Percentiles rank a stretch among this genome's conserved stretches.
Conservation (phyloP, 78 protist genomes). For the Cavenderia fasciculata region DNA sequence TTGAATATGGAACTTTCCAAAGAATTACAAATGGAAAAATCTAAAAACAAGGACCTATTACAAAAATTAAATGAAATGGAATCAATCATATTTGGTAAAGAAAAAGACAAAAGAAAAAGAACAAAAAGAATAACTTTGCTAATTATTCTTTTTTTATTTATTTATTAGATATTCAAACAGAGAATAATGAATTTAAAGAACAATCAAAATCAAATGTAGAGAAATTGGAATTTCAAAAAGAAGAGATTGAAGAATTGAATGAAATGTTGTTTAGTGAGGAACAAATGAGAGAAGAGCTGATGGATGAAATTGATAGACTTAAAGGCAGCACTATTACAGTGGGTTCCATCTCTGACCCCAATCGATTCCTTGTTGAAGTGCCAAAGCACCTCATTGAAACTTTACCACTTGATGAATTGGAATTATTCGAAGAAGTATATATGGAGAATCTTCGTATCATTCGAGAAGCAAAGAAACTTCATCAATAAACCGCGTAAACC, state of each 20-base stretch:
- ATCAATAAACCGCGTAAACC: too few relatives aligned
- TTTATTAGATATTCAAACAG: too few relatives aligned
- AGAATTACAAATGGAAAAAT: constrained; percentile 53
- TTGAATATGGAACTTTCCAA: constrained; percentile 45
- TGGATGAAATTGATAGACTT: constrained; percentile 50
- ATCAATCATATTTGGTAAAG: too few relatives aligned
- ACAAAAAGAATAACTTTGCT: too few relatives aligned
- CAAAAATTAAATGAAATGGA: constrained; percentile 24
- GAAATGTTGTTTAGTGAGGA: constrained; percentile 41
- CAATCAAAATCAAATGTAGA: too few relatives aligned
- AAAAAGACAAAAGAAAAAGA: too few relatives aligned
- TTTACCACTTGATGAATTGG: constrained; percentile 61
- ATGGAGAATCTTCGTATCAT: constrained; percentile 34
- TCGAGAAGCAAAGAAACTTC: constrained; percentile 2
- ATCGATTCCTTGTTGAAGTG: constrained; percentile 50
- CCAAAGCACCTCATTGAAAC: constrained; percentile 22
- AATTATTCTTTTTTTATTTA: too few relatives aligned
- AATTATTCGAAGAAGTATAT: constrained; percentile 61
- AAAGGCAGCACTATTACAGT: constrained; percentile 38
- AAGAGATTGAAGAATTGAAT: constrained; percentile 33
- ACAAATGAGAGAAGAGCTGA: constrained; percentile 6
- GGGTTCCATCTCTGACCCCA: constrained; percentile 29
- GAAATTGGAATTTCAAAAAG: too few relatives aligned
- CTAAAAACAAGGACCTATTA: constrained; percentile 15
- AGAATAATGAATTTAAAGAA: too few relatives aligned